phyloP scores from a whole-genome alignment of 805 yeast genomes.

The Lachancea meyersii region DNA sequence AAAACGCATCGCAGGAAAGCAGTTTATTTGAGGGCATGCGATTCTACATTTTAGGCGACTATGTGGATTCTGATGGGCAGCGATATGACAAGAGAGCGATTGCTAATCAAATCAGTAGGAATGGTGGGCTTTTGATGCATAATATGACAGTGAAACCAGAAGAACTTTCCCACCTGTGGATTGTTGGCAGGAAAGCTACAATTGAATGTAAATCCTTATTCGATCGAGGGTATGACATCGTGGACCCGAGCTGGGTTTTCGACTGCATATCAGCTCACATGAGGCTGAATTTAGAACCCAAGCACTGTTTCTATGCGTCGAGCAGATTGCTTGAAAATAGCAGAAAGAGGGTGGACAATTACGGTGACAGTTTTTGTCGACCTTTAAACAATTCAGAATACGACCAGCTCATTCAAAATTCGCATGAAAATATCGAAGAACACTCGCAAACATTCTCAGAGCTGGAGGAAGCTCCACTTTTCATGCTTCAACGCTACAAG shows the following conservation, averaged over 20 bases:
- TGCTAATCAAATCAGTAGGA: constrained; percentile 35
- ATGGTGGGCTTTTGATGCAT: constrained; percentile 47
- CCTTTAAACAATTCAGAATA: constrained; percentile 13
- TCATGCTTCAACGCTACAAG: constrained; percentile 34
- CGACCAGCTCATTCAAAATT: constrained; percentile 11
- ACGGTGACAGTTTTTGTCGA: constrained; percentile 53
- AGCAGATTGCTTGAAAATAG: constrained; percentile 26
- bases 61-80: constrained; percentile 15
- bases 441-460: background rate
- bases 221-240: constrained; percentile 50
- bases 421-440: background rate
- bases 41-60: constrained; percentile 54
- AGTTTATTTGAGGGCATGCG: constrained; percentile 40
- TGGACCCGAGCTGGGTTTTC: constrained; percentile 62
- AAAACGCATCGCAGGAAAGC: constrained; percentile 14
- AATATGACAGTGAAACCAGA: constrained; percentile 9
- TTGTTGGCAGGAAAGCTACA: constrained; percentile 38
- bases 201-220: constrained; percentile 35
- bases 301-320: constrained; percentile 45
- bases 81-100: constrained; percentile 27
- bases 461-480: constrained; percentile 18
- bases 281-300: constrained; percentile 53
- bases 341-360: constrained; percentile 42
- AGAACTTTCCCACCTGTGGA: constrained; percentile 18
- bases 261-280: constrained; percentile 11